These are phyloP conservation scores for Aspergillus bombycis DNA, from an alignment of 2,329 filamentous ascomycete species.

Conservation along the genomic window DNA sequence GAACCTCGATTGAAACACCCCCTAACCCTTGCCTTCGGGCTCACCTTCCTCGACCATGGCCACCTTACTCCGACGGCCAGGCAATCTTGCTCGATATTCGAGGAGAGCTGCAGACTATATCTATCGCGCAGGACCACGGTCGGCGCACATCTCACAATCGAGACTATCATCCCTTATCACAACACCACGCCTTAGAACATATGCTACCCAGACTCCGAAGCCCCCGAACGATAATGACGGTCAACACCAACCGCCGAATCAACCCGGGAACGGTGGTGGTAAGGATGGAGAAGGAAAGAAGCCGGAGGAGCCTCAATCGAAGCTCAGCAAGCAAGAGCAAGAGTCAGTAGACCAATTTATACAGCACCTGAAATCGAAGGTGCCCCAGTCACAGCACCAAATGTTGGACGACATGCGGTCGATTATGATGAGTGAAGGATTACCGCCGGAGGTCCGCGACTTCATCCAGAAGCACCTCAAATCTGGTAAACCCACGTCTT, in stretches of 20 bases:
- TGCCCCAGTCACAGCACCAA: slow-evolving; percentile 65
- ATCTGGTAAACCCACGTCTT: slow-evolving; percentile 48
- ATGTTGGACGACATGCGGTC: slow-evolving; percentile 64
- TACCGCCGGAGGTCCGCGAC: slow-evolving; percentile 69
- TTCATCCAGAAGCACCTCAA: slow-evolving; percentile 61
- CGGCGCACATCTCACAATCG: slow-evolving; percentile 43
- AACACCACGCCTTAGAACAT: slow-evolving; percentile 40
- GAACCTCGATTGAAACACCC: slow-evolving; percentile 20
- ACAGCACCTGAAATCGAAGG: slow-evolving; percentile 56
- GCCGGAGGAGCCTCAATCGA: slow-evolving; percentile 43
- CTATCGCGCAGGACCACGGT: slow-evolving; percentile 52
- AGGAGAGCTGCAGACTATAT: slow-evolving; percentile 59
- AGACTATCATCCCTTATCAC: slow-evolving; percentile 41
- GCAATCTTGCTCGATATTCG: slow-evolving; percentile 66
- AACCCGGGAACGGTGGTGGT: slow-evolving; percentile 48
- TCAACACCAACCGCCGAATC: slow-evolving; percentile 35
- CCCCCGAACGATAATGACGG: slow-evolving; percentile 43
- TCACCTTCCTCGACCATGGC: slow-evolving; percentile 60
- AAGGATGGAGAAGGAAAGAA: slow-evolving; percentile 40
- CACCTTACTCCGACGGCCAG: slow-evolving; percentile 67
- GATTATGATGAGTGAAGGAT: slow-evolving; percentile 67
- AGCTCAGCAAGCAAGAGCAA: slow-evolving; percentile 59
- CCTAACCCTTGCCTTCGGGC: slow-evolving; percentile 30
- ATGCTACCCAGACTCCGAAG: slow-evolving; percentile 51
- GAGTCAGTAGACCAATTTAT: slow-evolving; percentile 63